phyloP scores from a whole-genome alignment of 805 yeast genomes.

The Metschnikowia dekortorum region DNA sequence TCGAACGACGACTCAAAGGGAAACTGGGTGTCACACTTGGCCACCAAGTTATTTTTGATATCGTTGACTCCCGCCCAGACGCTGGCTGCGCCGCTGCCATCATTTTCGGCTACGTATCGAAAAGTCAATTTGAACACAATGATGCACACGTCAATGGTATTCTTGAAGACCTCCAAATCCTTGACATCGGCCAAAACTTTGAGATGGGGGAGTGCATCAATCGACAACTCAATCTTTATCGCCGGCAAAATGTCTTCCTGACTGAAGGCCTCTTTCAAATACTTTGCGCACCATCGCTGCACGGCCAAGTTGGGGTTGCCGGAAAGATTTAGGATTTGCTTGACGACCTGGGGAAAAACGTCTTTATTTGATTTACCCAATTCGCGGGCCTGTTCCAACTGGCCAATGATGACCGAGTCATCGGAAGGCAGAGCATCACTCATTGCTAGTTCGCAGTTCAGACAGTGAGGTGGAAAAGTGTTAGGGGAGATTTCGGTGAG shows the following conservation, averaged over 20 bases:
- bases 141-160: constrained; percentile 32
- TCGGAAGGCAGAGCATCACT: constrained; percentile 4
- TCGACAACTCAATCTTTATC: constrained; percentile 36
- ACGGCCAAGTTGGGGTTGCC: constrained; percentile 31
- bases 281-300: constrained; percentile 39
- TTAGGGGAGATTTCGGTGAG: not conserved
- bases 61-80: constrained; percentile 54
- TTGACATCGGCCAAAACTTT: constrained; percentile 23
- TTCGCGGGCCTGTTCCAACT: constrained; percentile 36
- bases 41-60: constrained; percentile 56
- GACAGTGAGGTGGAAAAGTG: not conserved
- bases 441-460: not conserved
- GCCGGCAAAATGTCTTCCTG: constrained; percentile 24
- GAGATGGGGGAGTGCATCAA: constrained; percentile 35
- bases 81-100: constrained; percentile 30
- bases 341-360: constrained; percentile 40
- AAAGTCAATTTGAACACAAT: constrained; percentile 44
- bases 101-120: constrained; percentile 42
- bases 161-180: constrained; percentile 29
- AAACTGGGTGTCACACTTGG: constrained; percentile 53
- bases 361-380: constrained; percentile 28
- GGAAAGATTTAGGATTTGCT: constrained; percentile 37
- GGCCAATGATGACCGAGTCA: constrained; percentile 20
- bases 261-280: constrained; percentile 35
- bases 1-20: constrained; percentile 49